Evolutionary conservation across 305 asterid species (phyloP).

Genomic region (Fraxinus dipetala): DNA sequence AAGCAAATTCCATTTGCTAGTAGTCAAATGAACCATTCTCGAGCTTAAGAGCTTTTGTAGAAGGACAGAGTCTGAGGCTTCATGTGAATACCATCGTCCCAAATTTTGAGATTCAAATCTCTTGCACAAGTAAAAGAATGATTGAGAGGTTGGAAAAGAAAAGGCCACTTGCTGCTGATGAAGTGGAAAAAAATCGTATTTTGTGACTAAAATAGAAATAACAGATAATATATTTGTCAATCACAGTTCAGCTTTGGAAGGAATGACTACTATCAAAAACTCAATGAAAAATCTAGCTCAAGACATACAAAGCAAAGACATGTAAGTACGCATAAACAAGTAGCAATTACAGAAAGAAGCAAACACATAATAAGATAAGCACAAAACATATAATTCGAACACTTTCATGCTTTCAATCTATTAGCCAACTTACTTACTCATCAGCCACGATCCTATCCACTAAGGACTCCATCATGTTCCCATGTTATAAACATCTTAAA

Average conservation of each 20-base stretch:
- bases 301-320: not conserved
- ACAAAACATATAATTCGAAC: too few species aligned
- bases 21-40: slow-evolving; percentile 28
- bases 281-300: not conserved
- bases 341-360: too few species aligned
- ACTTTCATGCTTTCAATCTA: too few species aligned
- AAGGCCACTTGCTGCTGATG: not conserved
- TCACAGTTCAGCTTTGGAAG: not conserved
- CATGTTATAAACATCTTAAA: too few species aligned
- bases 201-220: not conserved
- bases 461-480: too few species aligned
- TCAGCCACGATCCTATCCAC: too few species aligned
- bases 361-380: too few species aligned
- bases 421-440: too few species aligned
- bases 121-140: slow-evolving; percentile 40
- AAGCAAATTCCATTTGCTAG: slow-evolving; percentile 49
- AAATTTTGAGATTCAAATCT: slow-evolving; percentile 46
- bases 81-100: slow-evolving; percentile 36
- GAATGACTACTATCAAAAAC: not conserved
- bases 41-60: slow-evolving; percentile 33
- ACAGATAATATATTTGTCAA: not conserved
- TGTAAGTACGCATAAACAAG: not conserved
- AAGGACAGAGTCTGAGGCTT: slow-evolving; percentile 29
- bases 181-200: not conserved
- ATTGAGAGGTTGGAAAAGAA: not conserved